phyloP scores from a whole-genome alignment of 1,284 basidiomycete species.

The Peniophora sp. region DNA sequence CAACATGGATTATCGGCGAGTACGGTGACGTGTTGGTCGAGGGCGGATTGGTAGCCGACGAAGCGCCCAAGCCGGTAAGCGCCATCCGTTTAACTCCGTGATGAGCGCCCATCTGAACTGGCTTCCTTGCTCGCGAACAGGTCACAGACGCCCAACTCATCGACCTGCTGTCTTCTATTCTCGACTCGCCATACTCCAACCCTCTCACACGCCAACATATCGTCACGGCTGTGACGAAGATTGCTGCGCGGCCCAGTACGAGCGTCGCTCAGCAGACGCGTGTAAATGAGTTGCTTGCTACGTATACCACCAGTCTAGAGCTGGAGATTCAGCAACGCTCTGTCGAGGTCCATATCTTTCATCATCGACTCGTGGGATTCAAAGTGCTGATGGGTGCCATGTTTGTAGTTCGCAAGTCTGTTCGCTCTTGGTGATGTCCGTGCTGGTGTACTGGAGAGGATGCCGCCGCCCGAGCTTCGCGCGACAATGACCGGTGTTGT shows the following conservation, averaged over 20 bases:
- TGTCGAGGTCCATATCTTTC: slow-evolving; percentile 47
- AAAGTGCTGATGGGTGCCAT: too few species aligned
- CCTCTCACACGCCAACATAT: slow-evolving; percentile 90
- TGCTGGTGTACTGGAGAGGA: slow-evolving; percentile 91
- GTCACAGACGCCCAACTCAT: slow-evolving; percentile 78
- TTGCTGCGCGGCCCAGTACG: slow-evolving; percentile 71
- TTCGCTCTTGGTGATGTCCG: slow-evolving; percentile 71
- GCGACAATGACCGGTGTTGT: slow-evolving; percentile 88
- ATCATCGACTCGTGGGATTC: too few species aligned
- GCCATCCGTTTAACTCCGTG: not conserved
- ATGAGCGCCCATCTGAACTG: not conserved
- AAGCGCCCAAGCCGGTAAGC: slow-evolving; percentile 63
- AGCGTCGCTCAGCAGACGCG: slow-evolving; percentile 66
- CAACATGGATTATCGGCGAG: slow-evolving; percentile 96
- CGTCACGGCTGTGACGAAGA: slow-evolving; percentile 85
- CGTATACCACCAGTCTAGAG: slow-evolving; percentile 80
- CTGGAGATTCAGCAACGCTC: slow-evolving; percentile 94
- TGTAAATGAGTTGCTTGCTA: slow-evolving; percentile 67
- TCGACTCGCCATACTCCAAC: slow-evolving; percentile 94
- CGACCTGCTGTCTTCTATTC: slow-evolving; percentile 80
- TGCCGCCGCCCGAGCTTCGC: slow-evolving; percentile 97
- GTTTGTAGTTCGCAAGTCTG: slow-evolving; percentile 62
- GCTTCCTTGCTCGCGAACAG: slow-evolving; percentile 26
- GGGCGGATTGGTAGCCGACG: slow-evolving; percentile 85
- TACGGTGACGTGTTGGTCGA: slow-evolving; percentile 90